Base-by-base conservation (phyloP, 2,329 filamentous ascomycete species). In the Arthrinium phaeospermum region DNA sequence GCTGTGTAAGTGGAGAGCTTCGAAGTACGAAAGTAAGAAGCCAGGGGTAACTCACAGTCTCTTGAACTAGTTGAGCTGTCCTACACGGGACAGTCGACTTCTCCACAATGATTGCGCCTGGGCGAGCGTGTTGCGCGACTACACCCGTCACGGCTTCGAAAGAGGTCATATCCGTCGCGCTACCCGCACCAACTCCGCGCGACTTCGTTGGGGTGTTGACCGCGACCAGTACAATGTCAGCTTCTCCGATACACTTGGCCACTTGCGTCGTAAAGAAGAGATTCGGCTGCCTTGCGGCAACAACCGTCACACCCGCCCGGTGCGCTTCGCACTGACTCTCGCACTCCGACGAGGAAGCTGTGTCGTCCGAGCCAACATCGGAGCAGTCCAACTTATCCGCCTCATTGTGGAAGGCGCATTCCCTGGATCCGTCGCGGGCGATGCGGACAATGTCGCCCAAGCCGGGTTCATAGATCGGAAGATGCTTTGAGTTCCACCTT, bases 161-260 rank as follows among this genome's bases (percentile, higher is more conserved):
- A 14, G 90, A 90, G 1, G 89, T 90, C 84, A 95, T 89, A 76
- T 95, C 92, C 22, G 92, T 92, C 0, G 93, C 93, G 75, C 87
- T 88, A 14, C 92, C 93, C 6, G 91, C 90, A 68, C 93, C 93
- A 30, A 90, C 83, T 71, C 93, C 93, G 68, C 87, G 88, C 47
- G 85, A 88, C 83, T 95, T 95, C 61, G 93, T 95, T 2, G 93
- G 93, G 0, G 93, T 95, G 80, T 95, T 94, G 76, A 96, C 93
- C 19, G 92, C 90, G 71, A 95, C 88, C 73, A 96, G 89, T 72
- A 96, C 88, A 64, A 95, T 83, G 78, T 95, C 92, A 16, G 93
- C 93, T 74, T 91, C 89, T 34, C 85, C 81, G 73, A 95, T 92
- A 73, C 85, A 86, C 74, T 82, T 84, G 27, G 86, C 86, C 13